Evolutionary conservation across 495 filamentous ascomycete genomes (phyloP).

Genomic region (Talaromyces borbonicus): DNA sequence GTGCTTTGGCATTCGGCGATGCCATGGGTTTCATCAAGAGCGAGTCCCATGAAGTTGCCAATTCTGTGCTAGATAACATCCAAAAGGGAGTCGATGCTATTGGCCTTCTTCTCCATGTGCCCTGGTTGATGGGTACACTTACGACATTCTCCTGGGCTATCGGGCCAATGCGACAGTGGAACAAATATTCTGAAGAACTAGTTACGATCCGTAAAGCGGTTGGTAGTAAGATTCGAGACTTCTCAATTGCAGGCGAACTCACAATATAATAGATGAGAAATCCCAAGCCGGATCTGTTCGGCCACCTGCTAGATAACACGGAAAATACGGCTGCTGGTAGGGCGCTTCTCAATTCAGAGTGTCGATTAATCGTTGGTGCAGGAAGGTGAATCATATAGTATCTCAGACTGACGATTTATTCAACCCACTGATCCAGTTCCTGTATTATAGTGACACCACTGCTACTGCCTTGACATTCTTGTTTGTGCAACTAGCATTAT

Average conservation of each 20-base stretch:
- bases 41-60: slow-evolving; percentile 35
- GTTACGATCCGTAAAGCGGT: slow-evolving; percentile 16
- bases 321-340: slow-evolving; percentile 15
- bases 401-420: not conserved
- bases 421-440: not conserved
- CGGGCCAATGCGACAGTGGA: too few species aligned
- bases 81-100: slow-evolving; percentile 12
- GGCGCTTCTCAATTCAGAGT: slow-evolving; percentile 22
- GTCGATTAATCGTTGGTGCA: slow-evolving; percentile 27
- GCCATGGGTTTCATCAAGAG: too few species aligned
- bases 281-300: slow-evolving; percentile 25
- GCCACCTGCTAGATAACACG: slow-evolving; percentile 21
- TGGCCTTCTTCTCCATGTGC: slow-evolving; percentile 23
- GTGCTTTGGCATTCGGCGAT: slow-evolving; percentile 41
- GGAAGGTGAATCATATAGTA: slow-evolving; percentile 23
- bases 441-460: slow-evolving; percentile 26
- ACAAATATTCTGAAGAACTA: slow-evolving; percentile 26
- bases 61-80: slow-evolving; percentile 20
- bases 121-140: slow-evolving; percentile 29
- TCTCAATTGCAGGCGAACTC: slow-evolving; percentile 3
- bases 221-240: too few species aligned
- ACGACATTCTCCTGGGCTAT: slow-evolving; percentile 17
- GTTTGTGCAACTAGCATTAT: slow-evolving; percentile 24
- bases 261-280: slow-evolving; percentile 14
- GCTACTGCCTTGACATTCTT: slow-evolving; percentile 21